A percentile compares a stretch with the other conserved stretches of the same genome.
Conservation (phyloP, 2,329 filamentous ascomycete species). For the Talaromyces sp. region DNA sequence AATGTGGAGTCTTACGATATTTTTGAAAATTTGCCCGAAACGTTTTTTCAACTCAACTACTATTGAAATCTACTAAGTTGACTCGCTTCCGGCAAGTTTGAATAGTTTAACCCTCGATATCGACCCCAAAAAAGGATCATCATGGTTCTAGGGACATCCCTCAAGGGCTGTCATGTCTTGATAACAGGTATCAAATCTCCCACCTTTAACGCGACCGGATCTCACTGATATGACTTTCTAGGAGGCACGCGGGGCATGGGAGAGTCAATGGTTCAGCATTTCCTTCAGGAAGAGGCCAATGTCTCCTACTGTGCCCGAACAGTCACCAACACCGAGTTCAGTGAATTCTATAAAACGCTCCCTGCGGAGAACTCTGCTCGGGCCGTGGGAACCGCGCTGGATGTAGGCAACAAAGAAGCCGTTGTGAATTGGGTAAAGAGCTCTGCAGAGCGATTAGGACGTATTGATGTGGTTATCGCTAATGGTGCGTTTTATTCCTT, state of each 20-base stretch:
- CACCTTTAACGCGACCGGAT: background rate
- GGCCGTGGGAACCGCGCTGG: constrained; percentile 21
- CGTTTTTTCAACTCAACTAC: background rate
- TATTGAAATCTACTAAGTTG: background rate
- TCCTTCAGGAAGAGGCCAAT: constrained; percentile 24
- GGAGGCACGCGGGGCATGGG: constrained; percentile 29
- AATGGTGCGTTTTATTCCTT: constrained; percentile 20
- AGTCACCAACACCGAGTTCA: constrained; percentile 19
- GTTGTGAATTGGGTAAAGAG: constrained; percentile 21
- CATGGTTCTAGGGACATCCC: background rate
- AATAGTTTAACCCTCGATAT: background rate
- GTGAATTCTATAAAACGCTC: constrained; percentile 19
- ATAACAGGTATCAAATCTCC: background rate
- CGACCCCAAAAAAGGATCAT: background rate
- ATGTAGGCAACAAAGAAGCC: constrained; percentile 19
- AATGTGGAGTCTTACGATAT: background rate
- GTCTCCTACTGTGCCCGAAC: constrained; percentile 26
- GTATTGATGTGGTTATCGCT: constrained; percentile 23
- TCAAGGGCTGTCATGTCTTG: background rate
- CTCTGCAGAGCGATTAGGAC: constrained; percentile 15
- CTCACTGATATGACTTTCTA: background rate
- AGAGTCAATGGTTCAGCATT: constrained; percentile 23
- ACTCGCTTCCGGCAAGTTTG: background rate
- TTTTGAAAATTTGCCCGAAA: background rate
- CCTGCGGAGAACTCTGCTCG: constrained; percentile 9